These are phyloP conservation scores for Zoysia pacifica DNA, from an alignment of 176 grass and related monocot genomes.

Conservation along the genomic window DNA sequence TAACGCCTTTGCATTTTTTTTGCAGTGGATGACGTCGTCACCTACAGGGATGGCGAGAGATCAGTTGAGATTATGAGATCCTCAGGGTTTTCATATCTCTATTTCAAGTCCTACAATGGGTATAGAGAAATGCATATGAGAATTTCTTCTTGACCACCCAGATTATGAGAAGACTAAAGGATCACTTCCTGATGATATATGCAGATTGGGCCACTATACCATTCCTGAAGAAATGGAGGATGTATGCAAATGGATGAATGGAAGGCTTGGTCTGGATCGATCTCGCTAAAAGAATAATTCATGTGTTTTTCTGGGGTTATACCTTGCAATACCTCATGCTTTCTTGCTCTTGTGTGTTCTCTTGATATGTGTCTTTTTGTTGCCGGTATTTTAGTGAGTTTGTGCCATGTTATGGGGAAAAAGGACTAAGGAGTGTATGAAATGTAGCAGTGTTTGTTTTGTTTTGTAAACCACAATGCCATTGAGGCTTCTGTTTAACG, in stretches of 20 bases:
- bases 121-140: constrained; percentile 29
- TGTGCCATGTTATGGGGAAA: constrained; percentile 12
- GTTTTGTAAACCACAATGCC: constrained; percentile 11
- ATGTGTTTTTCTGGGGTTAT: not conserved
- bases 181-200: constrained; percentile 1
- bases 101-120: constrained; percentile 78
- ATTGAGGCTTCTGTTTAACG: constrained; percentile 8
- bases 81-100: constrained; percentile 70
- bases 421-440: constrained; percentile 14
- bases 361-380: constrained; percentile 12
- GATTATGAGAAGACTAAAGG: not conserved
- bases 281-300: constrained; percentile 43
- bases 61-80: constrained; percentile 61
- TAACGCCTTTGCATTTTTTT: not conserved
- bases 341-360: constrained; percentile 20
- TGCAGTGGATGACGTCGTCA: constrained; percentile 83
- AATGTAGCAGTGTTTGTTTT: not conserved
- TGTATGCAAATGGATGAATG: constrained; percentile 71
- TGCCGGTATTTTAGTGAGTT: not conserved
- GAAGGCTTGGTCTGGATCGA: constrained; percentile 55
- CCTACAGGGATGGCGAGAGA: constrained; percentile 75
- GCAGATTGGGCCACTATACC: constrained; percentile 84
- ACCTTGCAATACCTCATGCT: constrained; percentile 26
- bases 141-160: not conserved
- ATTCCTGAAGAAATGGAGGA: constrained; percentile 97